Evolutionary conservation across 768 basidiomycete genomes (phyloP), one percentile per base, ranked within the genome.

Genomic region (Phallus indusiatus): DNA sequence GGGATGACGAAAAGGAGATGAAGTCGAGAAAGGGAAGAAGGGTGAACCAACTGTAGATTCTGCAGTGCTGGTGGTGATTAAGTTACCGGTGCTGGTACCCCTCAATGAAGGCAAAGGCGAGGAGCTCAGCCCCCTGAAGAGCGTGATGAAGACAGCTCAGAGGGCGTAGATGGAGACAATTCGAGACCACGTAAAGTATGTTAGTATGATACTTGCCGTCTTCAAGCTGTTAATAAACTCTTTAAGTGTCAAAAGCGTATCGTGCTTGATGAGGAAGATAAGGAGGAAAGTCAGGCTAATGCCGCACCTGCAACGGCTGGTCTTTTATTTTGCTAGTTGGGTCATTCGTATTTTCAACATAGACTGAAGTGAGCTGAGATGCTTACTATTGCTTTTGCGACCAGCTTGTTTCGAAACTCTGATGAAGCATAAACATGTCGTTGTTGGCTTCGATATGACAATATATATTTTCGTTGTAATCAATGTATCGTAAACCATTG

Each of bases 351-450:
- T n/a, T n/a, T n/a, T n/a, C n/a, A n/a, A n/a, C n/a, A n/a, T 9
- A 14, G 4, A 10, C 4, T 42, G 42, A n/a, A 42, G 12, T 3
- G 3, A 71, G 92, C n/a, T n/a, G n/a, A n/a, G n/a, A n/a, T n/a
- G n/a, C n/a, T n/a, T n/a, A n/a, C n/a, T n/a, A n/a, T n/a, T n/a
- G n/a, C n/a, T n/a, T n/a, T n/a, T n/a, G n/a, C n/a, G n/a, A n/a
- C n/a, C n/a, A 85, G 65, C 80, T 84, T 70, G 81, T 95, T 52
- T 86, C 86, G 7, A n/a, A 90, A 94, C 68, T 90, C 90, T 1
- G 92, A 94, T 68, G 88, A 88, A 55, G 86, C 85, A 84, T 75
- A 59, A 48, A 11, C 4, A 51, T 59, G 35, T 35, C 52, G 47
- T 42, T 34, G 21, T 18, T 6, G 28, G 18, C 36, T 28, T n/a